Conservation (phyloP, 163 green algal species). For the Chloromonas sp. region DNA sequence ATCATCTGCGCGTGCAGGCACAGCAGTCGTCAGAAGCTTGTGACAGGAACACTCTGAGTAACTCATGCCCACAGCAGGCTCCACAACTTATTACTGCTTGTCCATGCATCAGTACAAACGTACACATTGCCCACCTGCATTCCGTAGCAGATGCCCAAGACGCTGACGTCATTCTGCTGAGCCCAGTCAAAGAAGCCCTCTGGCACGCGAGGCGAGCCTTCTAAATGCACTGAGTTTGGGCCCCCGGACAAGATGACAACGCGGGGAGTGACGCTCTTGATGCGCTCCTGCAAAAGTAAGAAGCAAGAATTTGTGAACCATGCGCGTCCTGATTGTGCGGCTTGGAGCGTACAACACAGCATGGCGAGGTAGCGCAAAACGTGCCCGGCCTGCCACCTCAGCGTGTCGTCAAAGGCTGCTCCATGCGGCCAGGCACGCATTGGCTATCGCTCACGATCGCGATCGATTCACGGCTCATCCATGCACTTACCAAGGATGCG, state of each 20-base stretch:
- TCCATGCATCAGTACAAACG: too few species aligned
- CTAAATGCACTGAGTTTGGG: conserved; percentile 88
- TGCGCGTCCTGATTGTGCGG: too few species aligned
- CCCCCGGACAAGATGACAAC: conserved; percentile 93
- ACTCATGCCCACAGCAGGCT: too few species aligned
- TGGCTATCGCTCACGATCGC: too few species aligned
- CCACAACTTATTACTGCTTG: too few species aligned
- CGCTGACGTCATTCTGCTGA: conserved; percentile 59
- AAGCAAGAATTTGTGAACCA: conserved; percentile 1
- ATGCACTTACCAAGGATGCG: conserved; percentile 54
- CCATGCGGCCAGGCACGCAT: too few species aligned
- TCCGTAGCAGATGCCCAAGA: conserved; percentile 98
- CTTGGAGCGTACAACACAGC: too few species aligned
- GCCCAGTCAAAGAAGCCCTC: conserved; percentile 85
- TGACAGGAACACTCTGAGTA: too few species aligned
- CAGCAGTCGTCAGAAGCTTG: background rate
- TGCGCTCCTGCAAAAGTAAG: conserved; percentile 61
- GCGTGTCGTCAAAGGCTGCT: too few species aligned
- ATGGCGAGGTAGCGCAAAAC: too few species aligned
- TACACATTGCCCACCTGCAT: conserved; percentile 66
- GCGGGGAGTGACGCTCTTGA: conserved; percentile 64
- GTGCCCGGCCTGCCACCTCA: too few species aligned
- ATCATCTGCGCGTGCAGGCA: conserved; percentile 58
- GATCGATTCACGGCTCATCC: too few species aligned
- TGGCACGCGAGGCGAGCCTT: conserved; percentile 74